phyloP scores from a whole-genome alignment of 2,329 filamentous ascomycete species.

The Fusarium foetens region DNA sequence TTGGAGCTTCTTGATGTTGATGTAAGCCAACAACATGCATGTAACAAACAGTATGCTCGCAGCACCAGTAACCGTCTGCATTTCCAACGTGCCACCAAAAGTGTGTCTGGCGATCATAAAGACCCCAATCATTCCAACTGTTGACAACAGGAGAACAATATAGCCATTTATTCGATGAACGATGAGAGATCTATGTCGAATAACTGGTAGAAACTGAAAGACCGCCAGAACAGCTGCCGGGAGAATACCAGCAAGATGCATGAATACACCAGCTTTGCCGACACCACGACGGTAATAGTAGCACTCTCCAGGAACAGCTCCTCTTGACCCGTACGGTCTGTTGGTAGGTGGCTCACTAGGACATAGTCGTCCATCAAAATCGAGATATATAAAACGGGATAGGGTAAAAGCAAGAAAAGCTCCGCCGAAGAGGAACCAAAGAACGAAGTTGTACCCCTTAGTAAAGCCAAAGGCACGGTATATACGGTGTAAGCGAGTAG shows the following conservation, averaged over 20 bases:
- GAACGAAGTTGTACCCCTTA: slow-evolving; percentile 66
- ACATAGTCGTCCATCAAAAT: slow-evolving; percentile 50
- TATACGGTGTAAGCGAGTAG: slow-evolving; percentile 32
- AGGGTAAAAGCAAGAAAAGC: slow-evolving; percentile 42
- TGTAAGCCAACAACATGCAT: slow-evolving; percentile 58
- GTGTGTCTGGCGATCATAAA: slow-evolving; percentile 62
- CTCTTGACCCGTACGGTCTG: slow-evolving; percentile 9
- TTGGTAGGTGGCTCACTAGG: slow-evolving; percentile 1
- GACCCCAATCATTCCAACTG: slow-evolving; percentile 58
- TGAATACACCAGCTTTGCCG: slow-evolving; percentile 52
- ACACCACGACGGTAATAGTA: slow-evolving; percentile 49
- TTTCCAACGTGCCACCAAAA: slow-evolving; percentile 65
- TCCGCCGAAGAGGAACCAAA: slow-evolving; percentile 62
- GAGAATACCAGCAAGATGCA: slow-evolving; percentile 59
- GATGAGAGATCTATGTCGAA: slow-evolving; percentile 59
- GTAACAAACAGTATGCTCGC: slow-evolving; percentile 57
- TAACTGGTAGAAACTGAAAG: slow-evolving; percentile 60
- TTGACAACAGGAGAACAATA: slow-evolving; percentile 58
- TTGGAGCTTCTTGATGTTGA: slow-evolving; percentile 68
- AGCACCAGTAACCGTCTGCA: slow-evolving; percentile 57
- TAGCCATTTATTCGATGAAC: slow-evolving; percentile 72
- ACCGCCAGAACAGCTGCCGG: slow-evolving; percentile 57
- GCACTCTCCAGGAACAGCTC: slow-evolving; percentile 52
- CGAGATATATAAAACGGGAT: slow-evolving; percentile 40
- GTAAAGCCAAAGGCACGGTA: slow-evolving; percentile 64